Evolutionary conservation across 2,329 filamentous ascomycete species (phyloP), one percentile per base, ranked within the genome.

Genomic region (Colletotrichum caudatum): DNA sequence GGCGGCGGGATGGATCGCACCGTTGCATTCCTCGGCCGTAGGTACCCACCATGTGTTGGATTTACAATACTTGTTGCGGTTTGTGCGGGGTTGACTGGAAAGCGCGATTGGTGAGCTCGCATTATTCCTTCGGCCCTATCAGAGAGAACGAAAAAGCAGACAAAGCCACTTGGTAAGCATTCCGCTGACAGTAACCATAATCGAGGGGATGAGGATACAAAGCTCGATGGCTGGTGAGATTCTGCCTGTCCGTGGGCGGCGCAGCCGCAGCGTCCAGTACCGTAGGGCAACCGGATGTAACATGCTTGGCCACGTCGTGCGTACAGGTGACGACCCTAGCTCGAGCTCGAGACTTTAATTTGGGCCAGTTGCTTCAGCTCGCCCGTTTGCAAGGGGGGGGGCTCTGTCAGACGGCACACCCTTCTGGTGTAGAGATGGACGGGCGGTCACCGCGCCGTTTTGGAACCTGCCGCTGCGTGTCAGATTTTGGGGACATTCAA

Each of bases 381-480:
- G 14, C n/a, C 37, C 20, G 11, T 23, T 48, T 18, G 20, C 69
- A 33, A 41, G 3, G 41, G 50, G 41, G 44, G 44, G 64, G 53
- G 35, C n/a, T 51, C 35, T 50, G 35, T 29, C 53, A 71, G 64
- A 71, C 62, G 51, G 14, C 50, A 71, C 35, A 71, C 35, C 51
- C 57, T 63, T 62, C 37, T 33, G 44, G 64, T 72, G 46, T 61
- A 69, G 60, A 72, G 50, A 51, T 62, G 61, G 46, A 51, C 61
- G 56, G 66, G 60, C 51, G 26, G 56, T 35, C 61, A 58, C 50
- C 29, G 53, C 35, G 66, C 65, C 54, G 53, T 66, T 72, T 72
- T 71, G 56, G 66, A 72, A 66, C 41, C 26, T 56, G 66, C 61
- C 57, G 67, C 62, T 71, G 66, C 67, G 63, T 72, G 70, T 72